These are phyloP conservation scores for Acacia acuminata DNA, from an alignment of 306 rosid genomes.

Conservation along the genomic window DNA sequence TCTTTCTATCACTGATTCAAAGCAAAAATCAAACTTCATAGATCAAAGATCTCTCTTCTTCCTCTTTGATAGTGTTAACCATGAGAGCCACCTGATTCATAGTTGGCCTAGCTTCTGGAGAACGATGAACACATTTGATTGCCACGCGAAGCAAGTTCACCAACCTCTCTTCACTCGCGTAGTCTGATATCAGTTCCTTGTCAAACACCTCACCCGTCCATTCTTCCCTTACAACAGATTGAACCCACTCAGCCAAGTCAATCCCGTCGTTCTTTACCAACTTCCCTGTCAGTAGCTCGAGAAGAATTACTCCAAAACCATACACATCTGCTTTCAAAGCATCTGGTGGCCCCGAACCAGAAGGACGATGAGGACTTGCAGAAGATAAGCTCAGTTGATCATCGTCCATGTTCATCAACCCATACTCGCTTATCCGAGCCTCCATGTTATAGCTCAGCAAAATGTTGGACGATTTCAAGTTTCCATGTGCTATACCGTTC, in stretches of 20 bases:
- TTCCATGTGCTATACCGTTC: conserved; percentile 73
- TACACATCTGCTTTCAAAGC: conserved; percentile 58
- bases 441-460: conserved; percentile 69
- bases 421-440: conserved; percentile 76
- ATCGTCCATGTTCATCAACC: conserved; percentile 45
- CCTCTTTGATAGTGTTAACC: conserved; percentile 67
- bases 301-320: conserved; percentile 80
- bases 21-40: conserved; percentile 34
- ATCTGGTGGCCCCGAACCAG: neutral
- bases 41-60: conserved; percentile 67
- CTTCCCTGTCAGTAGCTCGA: conserved; percentile 83
- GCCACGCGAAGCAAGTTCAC: conserved; percentile 84
- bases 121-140: conserved; percentile 59
- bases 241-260: conserved; percentile 79
- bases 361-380: conserved; percentile 4
- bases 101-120: conserved; percentile 66
- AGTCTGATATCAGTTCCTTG: conserved; percentile 49
- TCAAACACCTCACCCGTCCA: conserved; percentile 94
- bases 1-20: neutral
- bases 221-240: conserved; percentile 76
- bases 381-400: conserved; percentile 25
- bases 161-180: conserved; percentile 82
- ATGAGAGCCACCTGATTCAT: conserved; percentile 71
- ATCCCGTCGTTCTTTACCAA: conserved; percentile 60
- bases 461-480: conserved; percentile 80